Conservation (phyloP, 2,329 filamentous ascomycete species). For the Diaporthe citriasiana region DNA sequence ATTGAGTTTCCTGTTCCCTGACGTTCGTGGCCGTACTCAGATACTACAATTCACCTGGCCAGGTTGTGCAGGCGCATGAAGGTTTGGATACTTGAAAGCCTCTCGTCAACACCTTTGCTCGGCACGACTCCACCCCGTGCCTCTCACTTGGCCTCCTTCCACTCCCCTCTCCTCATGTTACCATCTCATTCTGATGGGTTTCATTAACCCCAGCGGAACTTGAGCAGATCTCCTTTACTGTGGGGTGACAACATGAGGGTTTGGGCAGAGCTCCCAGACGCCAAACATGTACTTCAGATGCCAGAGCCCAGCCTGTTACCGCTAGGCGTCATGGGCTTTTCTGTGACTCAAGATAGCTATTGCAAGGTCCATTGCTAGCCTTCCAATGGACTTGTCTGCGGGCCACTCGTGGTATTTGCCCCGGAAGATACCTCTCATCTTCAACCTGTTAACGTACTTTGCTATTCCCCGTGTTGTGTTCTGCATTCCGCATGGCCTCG, state of each 20-base stretch:
- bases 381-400: neutral
- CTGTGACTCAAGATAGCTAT: neutral
- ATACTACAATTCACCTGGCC: neutral
- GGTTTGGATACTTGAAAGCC: neutral
- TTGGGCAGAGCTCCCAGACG: neutral
- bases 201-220: neutral
- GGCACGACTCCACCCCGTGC: too few species aligned
- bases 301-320: neutral
- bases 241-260: neutral
- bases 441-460: neutral
- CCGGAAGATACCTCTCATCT: neutral
- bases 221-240: neutral
- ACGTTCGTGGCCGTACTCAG: neutral
- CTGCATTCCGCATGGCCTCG: neutral
- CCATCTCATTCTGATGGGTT: neutral
- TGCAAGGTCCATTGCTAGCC: neutral
- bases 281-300: neutral
- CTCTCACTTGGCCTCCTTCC: neutral
- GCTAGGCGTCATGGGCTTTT: neutral
- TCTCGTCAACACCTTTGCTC: neutral
- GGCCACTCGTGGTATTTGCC: neutral
- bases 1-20: neutral
- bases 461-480: neutral
- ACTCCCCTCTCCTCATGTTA: neutral
- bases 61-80: neutral